These are phyloP conservation scores for Mycena citricolor DNA, from an alignment of 1,284 basidiomycete genomes.

Conservation along the genomic window DNA sequence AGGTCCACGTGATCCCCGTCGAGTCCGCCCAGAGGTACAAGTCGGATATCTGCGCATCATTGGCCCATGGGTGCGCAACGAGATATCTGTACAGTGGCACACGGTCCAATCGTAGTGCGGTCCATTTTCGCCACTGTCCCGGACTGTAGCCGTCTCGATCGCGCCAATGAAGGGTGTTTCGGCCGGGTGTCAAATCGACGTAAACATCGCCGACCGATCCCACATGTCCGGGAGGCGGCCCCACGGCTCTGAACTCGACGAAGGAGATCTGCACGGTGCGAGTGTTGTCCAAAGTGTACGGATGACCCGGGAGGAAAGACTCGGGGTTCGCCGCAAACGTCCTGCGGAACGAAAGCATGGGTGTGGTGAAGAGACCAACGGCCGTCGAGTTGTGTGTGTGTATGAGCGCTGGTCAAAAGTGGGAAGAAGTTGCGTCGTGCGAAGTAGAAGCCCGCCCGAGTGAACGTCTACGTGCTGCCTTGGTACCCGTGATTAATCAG, in stretches of 20 bases:
- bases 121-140: slow-evolving; percentile 19
- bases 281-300: slow-evolving; percentile 19
- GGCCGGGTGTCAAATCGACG: slow-evolving; percentile 16
- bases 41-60: slow-evolving; percentile 20
- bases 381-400: background rate
- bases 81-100: slow-evolving; percentile 21
- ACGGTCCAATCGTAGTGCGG: slow-evolving; percentile 19
- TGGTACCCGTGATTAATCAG: slow-evolving; percentile 17
- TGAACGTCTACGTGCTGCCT: slow-evolving; percentile 14
- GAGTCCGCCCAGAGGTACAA: slow-evolving; percentile 22
- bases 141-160: slow-evolving; percentile 16
- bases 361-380: background rate
- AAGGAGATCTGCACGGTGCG: slow-evolving; percentile 16
- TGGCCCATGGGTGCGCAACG: slow-evolving; percentile 19
- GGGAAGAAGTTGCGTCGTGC: slow-evolving; percentile 9
- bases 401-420: slow-evolving; percentile 1
- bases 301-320: slow-evolving; percentile 14
- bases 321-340: slow-evolving; percentile 17
- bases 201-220: slow-evolving; percentile 21
- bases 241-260: slow-evolving; percentile 20
- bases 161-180: slow-evolving; percentile 21
- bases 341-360: slow-evolving; percentile 23
- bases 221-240: slow-evolving; percentile 13
- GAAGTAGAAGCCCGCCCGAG: slow-evolving; percentile 17
- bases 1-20: slow-evolving; percentile 18